A percentile compares a stretch with the other conserved stretches of the same genome.
These are phyloP conservation scores for Calonectria ilicicola DNA, from an alignment of 2,329 filamentous ascomycete species.

Conservation along the genomic window DNA sequence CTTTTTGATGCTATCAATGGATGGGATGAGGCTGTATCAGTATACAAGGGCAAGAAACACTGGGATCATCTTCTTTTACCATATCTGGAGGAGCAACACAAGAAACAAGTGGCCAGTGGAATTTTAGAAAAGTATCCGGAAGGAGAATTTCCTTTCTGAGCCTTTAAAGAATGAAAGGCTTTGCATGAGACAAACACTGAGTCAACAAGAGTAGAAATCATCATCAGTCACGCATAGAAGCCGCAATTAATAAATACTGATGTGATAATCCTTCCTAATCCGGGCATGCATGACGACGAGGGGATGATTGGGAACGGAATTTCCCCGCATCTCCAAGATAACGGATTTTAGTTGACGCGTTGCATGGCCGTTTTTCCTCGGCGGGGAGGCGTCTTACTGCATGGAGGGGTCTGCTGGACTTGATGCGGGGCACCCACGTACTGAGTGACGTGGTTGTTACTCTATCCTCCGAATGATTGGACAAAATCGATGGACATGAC, in stretches of 20 bases:
- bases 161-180: no score
- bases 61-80: conserved; percentile 30
- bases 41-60: conserved; percentile 33
- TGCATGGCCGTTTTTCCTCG: not conserved
- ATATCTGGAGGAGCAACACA: conserved; percentile 27
- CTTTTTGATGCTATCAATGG: conserved; percentile 30
- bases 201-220: not conserved
- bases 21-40: conserved; percentile 28
- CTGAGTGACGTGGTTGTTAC: not conserved
- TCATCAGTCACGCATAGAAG: no score
- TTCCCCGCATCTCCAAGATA: no score
- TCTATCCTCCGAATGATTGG: not conserved
- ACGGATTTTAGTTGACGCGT: not conserved
- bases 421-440: not conserved
- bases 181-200: no score
- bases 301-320: no score
- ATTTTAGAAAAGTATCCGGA: conserved; percentile 22
- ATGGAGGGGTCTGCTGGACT: not conserved
- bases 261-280: no score
- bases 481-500: not conserved
- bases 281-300: no score
- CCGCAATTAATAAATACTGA: no score
- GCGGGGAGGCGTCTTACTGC: no score
- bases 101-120: conserved; percentile 7
- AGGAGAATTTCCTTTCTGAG: conserved; percentile 19